Evolutionary conservation across 139 green algal species (phyloP).

Genomic region (Dunaliella primolecta): DNA sequence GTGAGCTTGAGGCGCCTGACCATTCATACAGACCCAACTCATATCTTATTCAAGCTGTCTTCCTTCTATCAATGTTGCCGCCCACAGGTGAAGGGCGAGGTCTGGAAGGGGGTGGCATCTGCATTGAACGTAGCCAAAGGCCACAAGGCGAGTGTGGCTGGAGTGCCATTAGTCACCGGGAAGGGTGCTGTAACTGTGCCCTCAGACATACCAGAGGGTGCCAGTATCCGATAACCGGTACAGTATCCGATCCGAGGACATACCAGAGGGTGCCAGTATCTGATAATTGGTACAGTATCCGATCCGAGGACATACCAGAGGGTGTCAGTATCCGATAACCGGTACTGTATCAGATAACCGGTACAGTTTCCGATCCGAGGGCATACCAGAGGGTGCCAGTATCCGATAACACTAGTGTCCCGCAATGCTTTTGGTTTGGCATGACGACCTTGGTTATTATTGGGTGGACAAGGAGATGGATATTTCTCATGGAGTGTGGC

Average conservation of each 20-base stretch:
- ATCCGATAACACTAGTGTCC: neutral
- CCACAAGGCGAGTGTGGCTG: constrained; percentile 26
- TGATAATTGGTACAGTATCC: neutral
- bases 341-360: neutral
- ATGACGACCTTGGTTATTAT: no score
- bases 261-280: constrained; percentile 18
- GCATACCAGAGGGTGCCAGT: neutral
- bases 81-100: constrained; percentile 11
- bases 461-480: no score
- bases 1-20: neutral
- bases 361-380: neutral
- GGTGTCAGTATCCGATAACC: constrained; percentile 18
- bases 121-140: neutral
- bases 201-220: constrained; percentile 37
- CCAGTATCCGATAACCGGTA: constrained; percentile 17
- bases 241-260: neutral
- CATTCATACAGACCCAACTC: neutral
- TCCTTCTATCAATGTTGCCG: neutral
- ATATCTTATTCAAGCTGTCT: neutral
- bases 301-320: neutral
- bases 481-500: no score
- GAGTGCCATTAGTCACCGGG: constrained; percentile 28
- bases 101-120: constrained; percentile 21
- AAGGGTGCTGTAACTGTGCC: constrained; percentile 28
- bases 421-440: no score